Conservation (phyloP, 208 protist species). For the Entamoeba histolytica region DNA sequence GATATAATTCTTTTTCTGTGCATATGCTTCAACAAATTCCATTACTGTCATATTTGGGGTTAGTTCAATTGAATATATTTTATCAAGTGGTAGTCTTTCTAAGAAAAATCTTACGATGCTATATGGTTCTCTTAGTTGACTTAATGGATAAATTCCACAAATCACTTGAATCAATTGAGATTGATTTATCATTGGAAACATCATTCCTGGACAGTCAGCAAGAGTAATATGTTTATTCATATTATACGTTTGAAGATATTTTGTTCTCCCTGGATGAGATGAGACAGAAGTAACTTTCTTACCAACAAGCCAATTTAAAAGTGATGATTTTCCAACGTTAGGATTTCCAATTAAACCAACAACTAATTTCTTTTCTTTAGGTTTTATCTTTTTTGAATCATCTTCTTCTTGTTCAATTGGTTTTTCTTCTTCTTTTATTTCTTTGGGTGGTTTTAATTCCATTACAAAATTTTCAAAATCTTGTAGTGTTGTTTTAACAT, state of each 20-base stretch:
- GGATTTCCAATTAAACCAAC: constrained; percentile 23
- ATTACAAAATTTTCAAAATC: constrained; percentile 8
- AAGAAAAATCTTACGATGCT: neutral
- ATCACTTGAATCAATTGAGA: neutral
- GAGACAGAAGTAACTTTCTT: constrained; percentile 2
- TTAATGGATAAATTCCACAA: neutral
- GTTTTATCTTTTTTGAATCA: constrained; percentile 41
- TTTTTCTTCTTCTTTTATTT: constrained; percentile 12
- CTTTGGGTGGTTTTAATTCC: neutral
- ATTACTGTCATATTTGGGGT: neutral
- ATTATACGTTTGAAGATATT: constrained; percentile 25
- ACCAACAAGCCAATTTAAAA: constrained; percentile 14
- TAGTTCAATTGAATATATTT: neutral
- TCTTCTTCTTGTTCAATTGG: constrained; percentile 31
- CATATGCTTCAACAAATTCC: neutral
- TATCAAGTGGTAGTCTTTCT: neutral
- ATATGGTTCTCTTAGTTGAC: neutral
- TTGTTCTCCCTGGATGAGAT: constrained; percentile 26
- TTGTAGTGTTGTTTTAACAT: neutral
- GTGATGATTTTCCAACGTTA: constrained; percentile 24
- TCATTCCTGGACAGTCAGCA: constrained; percentile 21
- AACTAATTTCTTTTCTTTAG: constrained; percentile 37
- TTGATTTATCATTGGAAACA: neutral
- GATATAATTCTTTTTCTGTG: neutral
- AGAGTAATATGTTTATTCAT: neutral